These are phyloP conservation scores for Acephala macrosclerotiorum DNA, from an alignment of 2,329 filamentous ascomycete species.

Conservation along the genomic window DNA sequence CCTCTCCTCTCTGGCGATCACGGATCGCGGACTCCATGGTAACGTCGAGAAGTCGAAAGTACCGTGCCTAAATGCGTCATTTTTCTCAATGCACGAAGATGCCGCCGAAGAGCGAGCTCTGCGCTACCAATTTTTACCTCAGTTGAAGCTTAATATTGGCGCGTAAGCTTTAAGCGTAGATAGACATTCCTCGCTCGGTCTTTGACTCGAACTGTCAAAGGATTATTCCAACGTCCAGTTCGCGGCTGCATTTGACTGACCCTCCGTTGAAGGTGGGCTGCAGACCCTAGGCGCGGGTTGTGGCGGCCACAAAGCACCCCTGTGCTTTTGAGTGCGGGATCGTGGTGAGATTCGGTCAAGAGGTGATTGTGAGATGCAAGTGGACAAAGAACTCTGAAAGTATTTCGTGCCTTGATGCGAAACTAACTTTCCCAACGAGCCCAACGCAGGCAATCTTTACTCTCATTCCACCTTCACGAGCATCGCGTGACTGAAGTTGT, in stretches of 20 bases:
- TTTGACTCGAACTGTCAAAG: neutral
- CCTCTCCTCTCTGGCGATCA: neutral
- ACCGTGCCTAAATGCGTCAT: constrained; percentile 1
- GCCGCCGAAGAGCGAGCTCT: neutral
- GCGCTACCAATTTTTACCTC: neutral
- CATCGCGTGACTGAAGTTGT: constrained; percentile 11
- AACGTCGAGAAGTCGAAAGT: neutral
- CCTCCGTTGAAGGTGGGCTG: neutral
- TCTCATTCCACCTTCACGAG: neutral
- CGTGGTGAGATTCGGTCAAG: neutral
- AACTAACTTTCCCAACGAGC: neutral
- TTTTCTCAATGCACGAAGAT: neutral
- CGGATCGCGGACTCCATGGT: neutral
- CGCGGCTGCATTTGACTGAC: neutral
- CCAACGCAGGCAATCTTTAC: neutral
- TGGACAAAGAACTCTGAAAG: neutral
- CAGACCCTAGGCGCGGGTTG: constrained; percentile 7
- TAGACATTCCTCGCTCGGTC: neutral
- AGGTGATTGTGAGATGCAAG: neutral
- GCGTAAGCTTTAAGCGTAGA: neutral
- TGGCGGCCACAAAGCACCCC: neutral
- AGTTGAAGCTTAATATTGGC: neutral
- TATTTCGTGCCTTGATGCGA: neutral
- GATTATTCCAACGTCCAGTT: neutral
- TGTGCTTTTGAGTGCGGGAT: neutral